These are phyloP conservation scores for Porcisia deanei DNA, from an alignment of 208 protist species.

Conservation along the genomic window DNA sequence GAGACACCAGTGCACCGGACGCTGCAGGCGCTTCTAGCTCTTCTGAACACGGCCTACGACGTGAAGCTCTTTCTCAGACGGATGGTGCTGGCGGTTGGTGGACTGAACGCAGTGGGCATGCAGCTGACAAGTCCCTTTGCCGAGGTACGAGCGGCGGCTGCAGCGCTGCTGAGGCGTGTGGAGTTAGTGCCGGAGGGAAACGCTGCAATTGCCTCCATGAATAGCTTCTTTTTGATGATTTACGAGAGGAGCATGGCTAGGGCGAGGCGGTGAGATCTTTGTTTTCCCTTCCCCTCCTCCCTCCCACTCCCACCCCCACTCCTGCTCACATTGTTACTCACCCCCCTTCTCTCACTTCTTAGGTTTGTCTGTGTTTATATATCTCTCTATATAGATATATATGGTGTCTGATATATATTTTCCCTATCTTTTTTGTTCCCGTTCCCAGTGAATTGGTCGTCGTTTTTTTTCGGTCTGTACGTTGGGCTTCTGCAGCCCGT, in stretches of 20 bases:
- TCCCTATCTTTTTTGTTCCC: too few relatives aligned
- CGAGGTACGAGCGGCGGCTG: conserved; percentile 37
- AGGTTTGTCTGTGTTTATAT: too few relatives aligned
- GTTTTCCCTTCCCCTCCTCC: too few relatives aligned
- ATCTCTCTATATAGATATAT: too few relatives aligned
- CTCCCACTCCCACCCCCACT: too few relatives aligned
- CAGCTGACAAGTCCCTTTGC: conserved; percentile 61
- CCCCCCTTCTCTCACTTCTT: too few relatives aligned
- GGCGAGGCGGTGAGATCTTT: background rate
- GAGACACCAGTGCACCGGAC: conserved; percentile 39
- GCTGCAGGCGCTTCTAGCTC: conserved; percentile 39
- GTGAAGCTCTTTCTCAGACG: conserved; percentile 68
- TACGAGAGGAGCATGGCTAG: conserved; percentile 45
- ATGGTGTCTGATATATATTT: too few relatives aligned
- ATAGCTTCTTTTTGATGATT: conserved; percentile 65
- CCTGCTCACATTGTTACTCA: too few relatives aligned
- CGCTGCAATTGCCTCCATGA: conserved; percentile 60
- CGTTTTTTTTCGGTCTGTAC: too few relatives aligned
- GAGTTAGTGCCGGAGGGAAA: conserved; percentile 53
- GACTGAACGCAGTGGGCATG: conserved; percentile 60
- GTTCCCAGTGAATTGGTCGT: too few relatives aligned
- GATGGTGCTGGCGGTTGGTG: conserved; percentile 63
- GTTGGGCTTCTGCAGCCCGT: too few relatives aligned
- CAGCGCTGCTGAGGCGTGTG: conserved; percentile 45
- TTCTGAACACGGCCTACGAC: conserved; percentile 36